Evolutionary conservation across 225 moss, liverwort and hornwort species (phyloP), one percentile per base, ranked within the genome.

Genomic region (Rhytidiadelphus loreus): DNA sequence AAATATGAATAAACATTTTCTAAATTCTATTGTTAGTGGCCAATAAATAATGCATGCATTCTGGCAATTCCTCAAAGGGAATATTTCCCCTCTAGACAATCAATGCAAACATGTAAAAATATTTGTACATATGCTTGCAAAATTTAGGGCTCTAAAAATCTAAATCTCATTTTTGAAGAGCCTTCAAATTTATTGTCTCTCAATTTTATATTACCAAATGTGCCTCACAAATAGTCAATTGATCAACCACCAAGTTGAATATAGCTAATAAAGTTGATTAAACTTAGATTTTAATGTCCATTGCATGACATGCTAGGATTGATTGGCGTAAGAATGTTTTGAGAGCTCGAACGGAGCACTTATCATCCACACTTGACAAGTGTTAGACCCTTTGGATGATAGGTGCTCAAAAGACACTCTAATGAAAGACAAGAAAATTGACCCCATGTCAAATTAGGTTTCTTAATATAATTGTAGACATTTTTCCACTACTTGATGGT

Each of bases 321-420:
- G n/a, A 28, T 2, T 29, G 6, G 2, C 2, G 29, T 44, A 3
- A 44, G 7, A 72, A 72, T 17, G 6, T 9, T 72, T 72, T 0
- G 0, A 46, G 17, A 18, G 16, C 11, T 0, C 1, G 0, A 18
- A 73, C 0, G 0, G 0, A 73, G 2, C 2, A 16, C 4, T 46
- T 46, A 18, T 18, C 46, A 73, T 73, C 46, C 2, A 73, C 46
- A 11, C 18, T 73, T 29, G 29, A 72, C 10, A 46, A 72, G 4
- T 46, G 4, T 4, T 16, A 11, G 2, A 46, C 11, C 29, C 1
- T 28, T 41, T 72, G 29, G 3, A 46, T 46, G 29, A 4, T 2
- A 30, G 18, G 2, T 10, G 30, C 0, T 46, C 30, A 44, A 46
- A 0, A 46, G 4, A 14, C 6, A 29, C 1, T 29, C 30, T 17